Evolutionary conservation across 1,284 basidiomycete genomes (phyloP).

Genomic region (Apiotrichum porosum): DNA sequence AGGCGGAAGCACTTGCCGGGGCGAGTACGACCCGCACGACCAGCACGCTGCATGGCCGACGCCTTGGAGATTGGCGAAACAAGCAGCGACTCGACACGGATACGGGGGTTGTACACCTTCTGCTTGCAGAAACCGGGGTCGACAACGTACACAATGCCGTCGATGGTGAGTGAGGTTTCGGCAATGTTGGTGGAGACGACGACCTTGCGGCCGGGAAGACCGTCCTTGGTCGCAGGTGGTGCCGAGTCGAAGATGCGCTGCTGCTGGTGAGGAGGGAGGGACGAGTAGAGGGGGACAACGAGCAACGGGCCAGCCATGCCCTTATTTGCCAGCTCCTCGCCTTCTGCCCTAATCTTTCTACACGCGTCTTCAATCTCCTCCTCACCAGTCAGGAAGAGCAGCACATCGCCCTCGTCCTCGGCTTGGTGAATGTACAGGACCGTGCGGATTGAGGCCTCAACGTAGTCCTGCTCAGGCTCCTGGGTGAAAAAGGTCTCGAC

Average conservation of each 20-base stretch:
- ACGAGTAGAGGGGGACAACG: constrained; percentile 90
- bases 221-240: constrained; percentile 60
- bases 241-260: constrained; percentile 91
- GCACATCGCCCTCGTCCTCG: constrained; percentile 87
- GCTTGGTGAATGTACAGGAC: constrained; percentile 97
- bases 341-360: constrained; percentile 84
- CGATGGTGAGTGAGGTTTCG: constrained; percentile 95
- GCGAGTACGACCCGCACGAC: constrained; percentile 89
- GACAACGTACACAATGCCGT: constrained; percentile 98
- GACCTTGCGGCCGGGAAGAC: constrained; percentile 85
- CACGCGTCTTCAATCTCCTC: constrained; percentile 98
- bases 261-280: constrained; percentile 86
- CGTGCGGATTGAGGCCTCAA: constrained; percentile 93
- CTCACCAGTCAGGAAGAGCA: constrained; percentile 95
- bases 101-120: constrained; percentile 94
- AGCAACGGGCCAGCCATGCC: constrained; percentile 76
- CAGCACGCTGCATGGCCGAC: constrained; percentile 91
- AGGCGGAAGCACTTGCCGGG: constrained; percentile 97
- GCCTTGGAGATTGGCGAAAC: constrained; percentile 96
- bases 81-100: constrained; percentile 88
- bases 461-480: constrained; percentile 92
- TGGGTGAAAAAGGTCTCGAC: constrained; percentile 95
- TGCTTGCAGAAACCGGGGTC: constrained; percentile 97
- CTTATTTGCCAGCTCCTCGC: constrained; percentile 68
- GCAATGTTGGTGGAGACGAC: constrained; percentile 97